Base-by-base conservation (phyloP, 2,329 filamentous ascomycete species). In the Aureobasidium sp. region DNA sequence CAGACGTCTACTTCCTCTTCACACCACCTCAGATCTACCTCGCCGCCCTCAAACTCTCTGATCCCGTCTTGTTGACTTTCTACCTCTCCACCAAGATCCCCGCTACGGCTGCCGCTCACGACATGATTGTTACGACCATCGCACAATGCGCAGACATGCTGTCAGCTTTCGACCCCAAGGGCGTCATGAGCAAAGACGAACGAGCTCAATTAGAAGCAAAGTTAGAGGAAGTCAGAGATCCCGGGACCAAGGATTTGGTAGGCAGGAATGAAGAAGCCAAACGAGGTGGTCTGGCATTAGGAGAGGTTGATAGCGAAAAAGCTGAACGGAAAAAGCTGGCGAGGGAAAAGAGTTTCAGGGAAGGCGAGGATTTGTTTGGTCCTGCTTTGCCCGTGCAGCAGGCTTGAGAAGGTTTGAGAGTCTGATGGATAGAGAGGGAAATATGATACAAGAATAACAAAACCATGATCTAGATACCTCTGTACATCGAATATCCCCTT, bases 1-100 rank as follows among this genome's bases (percentile, higher is more conserved):
- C 91, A 22, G 93, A 98, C 63, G 90, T 82, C n/a, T 97, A 97
- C 72, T 96, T 97, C 71, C 85, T 95, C 69, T 97, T 88, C 71
- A 91, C 91, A 0, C 93, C 93, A 0, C 86, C 88, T 21, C 93
- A 98, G 68, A 95, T 97, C 66, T 90, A 90, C 83, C 78, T 97
- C 56, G 85, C 88, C 0, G 83, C 90, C 0, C 71, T 96, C 24
- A 76, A 85, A 12, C 78, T 94, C 48, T 87, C 84, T 0, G 91
- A 97, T 65, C 71, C 75, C 35, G 79, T 77, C 0, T 71, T 93
- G 64, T 67, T 69, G 0, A 54, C 64, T n/a, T 74, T 74, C 60
- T 76, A 73, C 61, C 63, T 77, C 17, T 60, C 61, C 17, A 67
- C 70, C 4, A 76, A 76, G 56, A 55, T 76, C 1, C 66, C 73